A percentile compares a stretch with the other conserved stretches of the same genome.
Conservation (phyloP, 192 early-diverging fungal genomes). For the Obelidium mucronatum region DNA sequence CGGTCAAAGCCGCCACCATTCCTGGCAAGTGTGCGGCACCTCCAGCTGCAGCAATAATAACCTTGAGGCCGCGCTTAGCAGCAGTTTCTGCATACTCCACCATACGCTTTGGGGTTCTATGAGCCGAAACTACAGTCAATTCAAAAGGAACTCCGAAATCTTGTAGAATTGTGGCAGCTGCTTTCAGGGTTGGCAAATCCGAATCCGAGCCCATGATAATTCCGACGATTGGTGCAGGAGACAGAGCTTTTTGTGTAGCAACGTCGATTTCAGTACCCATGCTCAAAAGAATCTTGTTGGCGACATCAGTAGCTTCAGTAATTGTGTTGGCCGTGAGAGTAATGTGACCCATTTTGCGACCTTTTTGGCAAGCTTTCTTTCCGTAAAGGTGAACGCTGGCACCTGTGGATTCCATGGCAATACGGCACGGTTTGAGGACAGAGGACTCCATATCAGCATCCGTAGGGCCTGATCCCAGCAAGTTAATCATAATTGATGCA, state of each 20-base stretch:
- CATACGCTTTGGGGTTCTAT: constrained; percentile 94
- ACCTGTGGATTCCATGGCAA: constrained; percentile 80
- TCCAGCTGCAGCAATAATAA: constrained; percentile 98
- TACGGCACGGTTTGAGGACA: constrained; percentile 67
- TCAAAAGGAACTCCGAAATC: constrained; percentile 95
- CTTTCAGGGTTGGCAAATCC: constrained; percentile 93
- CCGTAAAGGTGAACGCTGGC: constrained; percentile 95
- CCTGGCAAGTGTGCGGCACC: constrained; percentile 99
- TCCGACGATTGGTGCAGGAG: constrained; percentile 76
- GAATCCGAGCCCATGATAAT: constrained; percentile 99
- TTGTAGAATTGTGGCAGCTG: constrained; percentile 88
- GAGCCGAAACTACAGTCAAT: constrained; percentile 96
- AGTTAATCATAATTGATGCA: constrained; percentile 93
- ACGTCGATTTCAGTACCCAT: constrained; percentile 28
- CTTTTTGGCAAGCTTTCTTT: constrained; percentile 85
- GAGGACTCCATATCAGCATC: constrained; percentile 57
- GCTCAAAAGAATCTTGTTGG: constrained; percentile 63
- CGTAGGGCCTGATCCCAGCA: constrained; percentile 77
- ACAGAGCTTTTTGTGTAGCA: constrained; percentile 15
- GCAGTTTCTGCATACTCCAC: constrained; percentile 90
- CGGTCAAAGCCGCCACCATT: constrained; percentile 98
- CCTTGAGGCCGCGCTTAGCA: constrained; percentile 88
- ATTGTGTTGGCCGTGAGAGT: constrained; percentile 90
- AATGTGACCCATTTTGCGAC: constrained; percentile 98
- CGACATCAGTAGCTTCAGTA: constrained; percentile 72